Evolutionary conservation across 768 basidiomycete genomes (phyloP).

Genomic region (Dioszegia hungarica): DNA sequence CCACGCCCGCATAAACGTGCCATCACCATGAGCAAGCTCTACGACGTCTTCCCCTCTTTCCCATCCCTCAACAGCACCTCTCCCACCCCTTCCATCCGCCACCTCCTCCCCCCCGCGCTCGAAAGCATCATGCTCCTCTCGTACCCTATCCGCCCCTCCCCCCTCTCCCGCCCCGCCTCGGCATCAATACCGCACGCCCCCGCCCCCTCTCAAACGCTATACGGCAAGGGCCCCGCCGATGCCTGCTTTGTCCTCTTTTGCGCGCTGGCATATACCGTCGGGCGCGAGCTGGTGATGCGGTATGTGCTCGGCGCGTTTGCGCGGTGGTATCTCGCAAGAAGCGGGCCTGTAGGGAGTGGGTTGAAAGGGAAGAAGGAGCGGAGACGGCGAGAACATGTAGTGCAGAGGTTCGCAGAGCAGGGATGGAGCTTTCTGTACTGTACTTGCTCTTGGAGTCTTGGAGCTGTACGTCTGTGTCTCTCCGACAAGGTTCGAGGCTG

Average conservation of each 20-base stretch:
- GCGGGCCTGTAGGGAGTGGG: background rate
- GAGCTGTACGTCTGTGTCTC: slow-evolving; percentile 62
- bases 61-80: slow-evolving; percentile 9
- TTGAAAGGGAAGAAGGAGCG: slow-evolving; percentile 53
- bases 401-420: slow-evolving; percentile 89
- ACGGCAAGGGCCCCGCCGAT: slow-evolving; percentile 66
- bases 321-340: slow-evolving; percentile 61
- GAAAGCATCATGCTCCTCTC: slow-evolving; percentile 32
- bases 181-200: background rate
- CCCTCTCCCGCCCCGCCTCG: slow-evolving; percentile 2
- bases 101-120: slow-evolving; percentile 23
- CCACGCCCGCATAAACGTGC: background rate
- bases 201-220: slow-evolving; percentile 53
- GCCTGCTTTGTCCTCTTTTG: slow-evolving; percentile 72
- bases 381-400: slow-evolving; percentile 63
- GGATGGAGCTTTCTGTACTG: slow-evolving; percentile 86
- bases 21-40: slow-evolving; percentile 12
- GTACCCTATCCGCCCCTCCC: slow-evolving; percentile 20
- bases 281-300: slow-evolving; percentile 73
- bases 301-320: slow-evolving; percentile 76
- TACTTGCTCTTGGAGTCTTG: slow-evolving; percentile 66
- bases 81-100: slow-evolving; percentile 2
- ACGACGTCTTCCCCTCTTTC: slow-evolving; percentile 21
- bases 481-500: background rate
- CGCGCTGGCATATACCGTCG: slow-evolving; percentile 78